Conservation (phyloP, 2,329 filamentous ascomycete genomes). For the Microsporum ferrugineum region DNA sequence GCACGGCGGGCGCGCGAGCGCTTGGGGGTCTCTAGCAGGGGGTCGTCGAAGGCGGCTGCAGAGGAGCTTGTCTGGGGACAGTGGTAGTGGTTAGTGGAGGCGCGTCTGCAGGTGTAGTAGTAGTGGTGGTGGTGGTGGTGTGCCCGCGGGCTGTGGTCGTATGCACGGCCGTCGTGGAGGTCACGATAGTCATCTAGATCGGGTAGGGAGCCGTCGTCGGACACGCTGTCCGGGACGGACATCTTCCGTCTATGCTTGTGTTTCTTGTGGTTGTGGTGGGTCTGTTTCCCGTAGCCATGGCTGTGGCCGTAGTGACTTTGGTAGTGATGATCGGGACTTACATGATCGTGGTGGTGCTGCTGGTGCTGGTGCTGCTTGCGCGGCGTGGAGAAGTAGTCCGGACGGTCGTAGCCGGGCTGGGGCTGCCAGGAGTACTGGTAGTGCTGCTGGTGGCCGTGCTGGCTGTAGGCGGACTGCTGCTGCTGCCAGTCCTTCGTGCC, state of each 20-base stretch:
- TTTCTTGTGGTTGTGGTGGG: constrained; percentile 25
- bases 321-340: constrained; percentile 49
- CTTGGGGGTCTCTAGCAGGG: constrained; percentile 30
- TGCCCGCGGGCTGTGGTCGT: constrained; percentile 13
- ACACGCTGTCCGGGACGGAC: not conserved
- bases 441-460: not conserved
- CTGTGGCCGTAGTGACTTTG: constrained; percentile 9
- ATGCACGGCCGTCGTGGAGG: constrained; percentile 20
- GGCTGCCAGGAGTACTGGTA: constrained; percentile 17
- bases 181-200: constrained; percentile 20
- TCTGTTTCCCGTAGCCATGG: constrained; percentile 13
- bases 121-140: constrained; percentile 8
- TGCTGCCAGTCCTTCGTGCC: constrained; percentile 36
- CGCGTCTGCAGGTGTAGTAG: constrained; percentile 15
- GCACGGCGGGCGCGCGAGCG: constrained; percentile 43
- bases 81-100: constrained; percentile 6
- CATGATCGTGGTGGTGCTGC: constrained; percentile 42
- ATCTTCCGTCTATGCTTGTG: constrained; percentile 16
- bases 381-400: constrained; percentile 43
- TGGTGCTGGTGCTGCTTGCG: constrained; percentile 26
- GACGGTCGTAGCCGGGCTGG: constrained; percentile 26
- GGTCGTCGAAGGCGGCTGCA: constrained; percentile 41
- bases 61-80: constrained; percentile 14
- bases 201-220: not conserved
- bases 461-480: constrained; percentile 10